phyloP scores from a whole-genome alignment of 352 stramenopile genomes.

The Globisporangium splendens region DNA sequence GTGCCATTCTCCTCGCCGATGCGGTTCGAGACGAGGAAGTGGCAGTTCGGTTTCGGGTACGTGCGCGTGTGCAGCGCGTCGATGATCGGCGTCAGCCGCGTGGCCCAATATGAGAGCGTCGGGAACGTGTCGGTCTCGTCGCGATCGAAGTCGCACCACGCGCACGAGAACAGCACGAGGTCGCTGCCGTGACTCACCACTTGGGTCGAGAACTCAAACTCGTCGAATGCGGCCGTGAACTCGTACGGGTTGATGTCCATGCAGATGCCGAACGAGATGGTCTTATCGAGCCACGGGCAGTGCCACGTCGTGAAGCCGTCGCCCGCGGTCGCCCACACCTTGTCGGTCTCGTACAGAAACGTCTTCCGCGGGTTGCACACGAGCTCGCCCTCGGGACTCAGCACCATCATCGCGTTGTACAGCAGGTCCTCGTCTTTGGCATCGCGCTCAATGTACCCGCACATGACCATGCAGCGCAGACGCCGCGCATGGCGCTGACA shows the following conservation, averaged over 20 bases:
- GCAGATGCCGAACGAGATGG: slow-evolving; percentile 84
- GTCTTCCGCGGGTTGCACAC: slow-evolving; percentile 76
- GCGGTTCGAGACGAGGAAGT: slow-evolving; percentile 78
- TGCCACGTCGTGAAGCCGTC: slow-evolving; percentile 62
- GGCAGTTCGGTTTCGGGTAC: slow-evolving; percentile 53
- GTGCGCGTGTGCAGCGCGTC: slow-evolving; percentile 25
- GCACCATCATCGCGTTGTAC: slow-evolving; percentile 83
- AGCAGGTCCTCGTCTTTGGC: slow-evolving; percentile 13
- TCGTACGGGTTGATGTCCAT: slow-evolving; percentile 90
- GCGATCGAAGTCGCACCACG: slow-evolving; percentile 77
- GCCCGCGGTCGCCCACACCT: slow-evolving; percentile 66
- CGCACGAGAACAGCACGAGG: slow-evolving; percentile 77
- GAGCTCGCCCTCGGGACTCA: slow-evolving; percentile 63
- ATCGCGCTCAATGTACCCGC: slow-evolving; percentile 62
- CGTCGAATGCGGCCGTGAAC: slow-evolving; percentile 62
- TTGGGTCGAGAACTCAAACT: slow-evolving; percentile 69
- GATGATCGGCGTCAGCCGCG: slow-evolving; percentile 59
- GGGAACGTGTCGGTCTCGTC: slow-evolving; percentile 34
- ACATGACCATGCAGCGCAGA: slow-evolving; percentile 63
- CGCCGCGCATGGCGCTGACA: slow-evolving; percentile 58
- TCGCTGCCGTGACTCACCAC: slow-evolving; percentile 49
- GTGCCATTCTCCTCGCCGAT: slow-evolving; percentile 76
- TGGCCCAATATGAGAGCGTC: slow-evolving; percentile 74
- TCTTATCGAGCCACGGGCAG: slow-evolving; percentile 74
- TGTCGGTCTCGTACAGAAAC: slow-evolving; percentile 85